Evolutionary conservation across 2,329 filamentous ascomycete genomes (phyloP), one percentile per base, ranked within the genome.

Genomic region (Dactylellina drechsleri): DNA sequence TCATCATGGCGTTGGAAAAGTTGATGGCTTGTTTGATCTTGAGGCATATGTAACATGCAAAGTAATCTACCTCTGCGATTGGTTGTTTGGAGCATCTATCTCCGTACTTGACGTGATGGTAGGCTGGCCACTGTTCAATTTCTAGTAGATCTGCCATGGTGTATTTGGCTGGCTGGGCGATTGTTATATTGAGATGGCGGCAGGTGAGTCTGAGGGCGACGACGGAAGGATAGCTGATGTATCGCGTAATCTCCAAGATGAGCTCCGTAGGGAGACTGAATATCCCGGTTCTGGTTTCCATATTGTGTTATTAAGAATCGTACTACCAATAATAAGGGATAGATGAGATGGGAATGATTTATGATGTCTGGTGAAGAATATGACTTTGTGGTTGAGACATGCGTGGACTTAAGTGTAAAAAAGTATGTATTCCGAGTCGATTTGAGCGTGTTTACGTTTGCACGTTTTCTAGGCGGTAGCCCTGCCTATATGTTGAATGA

Each of bases 1-100:
- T 65, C 67, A 72, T 72, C 67, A 72, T 72, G 1, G 43, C 53
- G 47, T 72, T 65, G 4, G 67, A 47, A n/a, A 72, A 72, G n/a
- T 23, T 36, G 2, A 15, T 12, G 1, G 60, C 53, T 6, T 2
- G 3, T 54, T 65, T 72, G 31, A 72, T 45, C 36, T 65, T 59
- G n/a, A 65, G 20, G 15, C 67, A 72, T 7, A 49, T 36, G 50
- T 40, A 28, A 12, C 67, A 72, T 15, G 67, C 67, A 47, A 72
- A 72, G 23, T 36, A 65, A 45, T 72, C 67, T 31, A 40, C 15
- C 15, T 10, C 2, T 10, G 16, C 0, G n/a, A 12, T 13, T 1
- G 59, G 23, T 8, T 60, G 60, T 41, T 66, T 59, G 8, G 23
- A 15, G 1, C 23, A n/a, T 1, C 36, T 1, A 1, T 26, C 50